A percentile compares a stretch with the other conserved stretches of the same genome.
Conservation (phyloP, 129 eudicot genomes). For the Escallonia herrerae region DNA sequence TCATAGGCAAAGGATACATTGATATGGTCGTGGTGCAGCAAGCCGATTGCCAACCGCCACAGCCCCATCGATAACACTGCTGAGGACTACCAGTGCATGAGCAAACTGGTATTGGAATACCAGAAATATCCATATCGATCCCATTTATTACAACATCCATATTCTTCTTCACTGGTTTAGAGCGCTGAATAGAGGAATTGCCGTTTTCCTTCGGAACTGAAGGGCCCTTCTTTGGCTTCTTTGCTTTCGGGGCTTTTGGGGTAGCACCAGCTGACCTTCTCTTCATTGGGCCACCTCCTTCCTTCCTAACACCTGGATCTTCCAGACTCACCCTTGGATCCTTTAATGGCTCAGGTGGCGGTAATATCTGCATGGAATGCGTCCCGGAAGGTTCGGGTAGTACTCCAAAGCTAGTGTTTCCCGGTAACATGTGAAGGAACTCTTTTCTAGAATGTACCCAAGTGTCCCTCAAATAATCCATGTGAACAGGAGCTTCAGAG, state of each 20-base stretch:
- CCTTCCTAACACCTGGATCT: conserved; percentile 35
- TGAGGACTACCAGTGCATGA: conserved; percentile 80
- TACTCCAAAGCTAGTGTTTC: conserved; percentile 33
- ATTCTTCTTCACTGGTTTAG: conserved; percentile 52
- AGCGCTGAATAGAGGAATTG: conserved; percentile 40
- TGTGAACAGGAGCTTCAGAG: conserved; percentile 38
- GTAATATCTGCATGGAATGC: conserved; percentile 53
- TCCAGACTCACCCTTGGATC: conserved; percentile 35
- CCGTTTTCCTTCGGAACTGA: conserved; percentile 51
- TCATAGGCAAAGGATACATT: conserved; percentile 89
- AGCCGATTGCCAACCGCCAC: conserved; percentile 97
- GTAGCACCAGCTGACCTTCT: conserved; percentile 36
- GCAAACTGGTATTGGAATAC: conserved; percentile 89
- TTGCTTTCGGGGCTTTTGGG: conserved; percentile 45
- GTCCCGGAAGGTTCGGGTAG: conserved; percentile 34
- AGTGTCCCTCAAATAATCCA: conserved; percentile 54
- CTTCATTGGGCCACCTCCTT: conserved; percentile 30
- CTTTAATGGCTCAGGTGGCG: conserved; percentile 41
- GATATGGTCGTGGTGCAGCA: conserved; percentile 92
- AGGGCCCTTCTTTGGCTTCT: conserved; percentile 51
- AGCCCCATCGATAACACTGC: conserved; percentile 95
- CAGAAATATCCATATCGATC: conserved; percentile 73
- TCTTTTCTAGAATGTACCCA: conserved; percentile 51
- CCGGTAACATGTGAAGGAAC: conserved; percentile 38
- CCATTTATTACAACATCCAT: conserved; percentile 74